Percentiles rank a stretch among this genome's conserved stretches.
Conservation (phyloP, 176 grass and related monocot genomes). For the Aegilops umbellulata region DNA sequence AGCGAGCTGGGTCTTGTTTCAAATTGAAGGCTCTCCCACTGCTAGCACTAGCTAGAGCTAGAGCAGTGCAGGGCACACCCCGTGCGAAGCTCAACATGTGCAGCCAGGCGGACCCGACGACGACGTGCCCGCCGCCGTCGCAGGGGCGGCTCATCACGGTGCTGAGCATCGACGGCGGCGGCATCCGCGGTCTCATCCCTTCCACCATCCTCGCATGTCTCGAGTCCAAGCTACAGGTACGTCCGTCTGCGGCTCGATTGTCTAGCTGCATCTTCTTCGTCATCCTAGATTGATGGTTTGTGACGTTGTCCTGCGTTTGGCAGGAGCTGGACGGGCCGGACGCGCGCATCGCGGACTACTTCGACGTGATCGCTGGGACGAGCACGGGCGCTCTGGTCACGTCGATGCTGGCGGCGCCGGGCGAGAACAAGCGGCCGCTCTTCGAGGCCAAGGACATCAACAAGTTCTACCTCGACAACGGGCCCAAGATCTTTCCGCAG, state of each 20-base stretch:
- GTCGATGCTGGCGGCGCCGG: slow-evolving; percentile 54
- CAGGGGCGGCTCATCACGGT: too few relatives aligned
- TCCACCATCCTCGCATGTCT: slow-evolving; percentile 34
- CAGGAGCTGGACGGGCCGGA: slow-evolving; percentile 58
- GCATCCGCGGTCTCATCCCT: too few relatives aligned
- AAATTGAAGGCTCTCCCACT: too few relatives aligned
- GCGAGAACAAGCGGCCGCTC: slow-evolving; percentile 46
- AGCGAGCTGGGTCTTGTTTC: too few relatives aligned
- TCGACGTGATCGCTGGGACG: slow-evolving; percentile 76
- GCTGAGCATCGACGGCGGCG: too few relatives aligned
- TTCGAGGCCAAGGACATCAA: slow-evolving; percentile 49
- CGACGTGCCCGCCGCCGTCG: neutral
- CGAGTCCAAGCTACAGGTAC: slow-evolving; percentile 49
- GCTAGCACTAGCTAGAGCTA: too few relatives aligned
- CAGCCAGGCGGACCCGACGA: neutral
- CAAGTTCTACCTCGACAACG: slow-evolving; percentile 60
- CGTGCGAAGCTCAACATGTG: neutral
- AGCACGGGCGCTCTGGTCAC: slow-evolving; percentile 63
- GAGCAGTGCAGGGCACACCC: too few relatives aligned
- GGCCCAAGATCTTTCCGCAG: slow-evolving; percentile 59
- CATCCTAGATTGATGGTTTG: too few relatives aligned
- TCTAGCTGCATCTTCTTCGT: too few relatives aligned
- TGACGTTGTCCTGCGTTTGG: neutral
- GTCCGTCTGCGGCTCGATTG: too few relatives aligned
- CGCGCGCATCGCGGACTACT: slow-evolving; percentile 60